A percentile compares a stretch with the other conserved stretches of the same genome.
Evolutionary conservation across 345 rosid species (phyloP).

Genomic region (Tarenaya hassleriana): DNA sequence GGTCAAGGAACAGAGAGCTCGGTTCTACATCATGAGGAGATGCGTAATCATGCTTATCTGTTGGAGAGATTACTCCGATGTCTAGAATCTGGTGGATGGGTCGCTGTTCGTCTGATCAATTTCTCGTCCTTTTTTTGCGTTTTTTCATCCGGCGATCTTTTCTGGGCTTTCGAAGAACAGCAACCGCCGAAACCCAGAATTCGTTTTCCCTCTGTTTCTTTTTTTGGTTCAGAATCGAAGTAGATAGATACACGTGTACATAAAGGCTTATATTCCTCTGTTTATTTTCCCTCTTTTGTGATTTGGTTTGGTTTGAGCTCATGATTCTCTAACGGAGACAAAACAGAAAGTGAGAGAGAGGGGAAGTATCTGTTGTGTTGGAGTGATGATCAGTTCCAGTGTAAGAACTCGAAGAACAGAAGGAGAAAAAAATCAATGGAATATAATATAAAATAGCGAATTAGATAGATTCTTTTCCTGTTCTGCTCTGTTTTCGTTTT

Average conservation of each 20-base stretch:
- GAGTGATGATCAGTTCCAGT: no score
- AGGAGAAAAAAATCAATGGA: no score
- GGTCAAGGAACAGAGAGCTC: slow-evolving; percentile 85
- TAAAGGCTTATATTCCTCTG: slow-evolving; percentile 24
- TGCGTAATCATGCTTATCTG: slow-evolving; percentile 91
- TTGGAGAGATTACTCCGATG: slow-evolving; percentile 82
- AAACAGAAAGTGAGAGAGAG: no score
- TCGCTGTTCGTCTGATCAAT: not conserved
- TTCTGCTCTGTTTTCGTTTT: no score
- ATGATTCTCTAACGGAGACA: slow-evolving; percentile 14
- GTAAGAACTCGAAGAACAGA: no score
- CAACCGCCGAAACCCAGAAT: slow-evolving; percentile 6
- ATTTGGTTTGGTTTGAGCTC: slow-evolving; percentile 12
- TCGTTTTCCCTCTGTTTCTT: slow-evolving; percentile 13
- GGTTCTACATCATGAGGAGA: slow-evolving; percentile 87
- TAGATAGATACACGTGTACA: slow-evolving; percentile 41
- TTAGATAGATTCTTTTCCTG: no score
- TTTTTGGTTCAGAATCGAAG: slow-evolving; percentile 22
- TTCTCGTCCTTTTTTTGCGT: slow-evolving; percentile 3
- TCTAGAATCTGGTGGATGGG: slow-evolving; percentile 24
- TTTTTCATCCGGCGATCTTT: slow-evolving; percentile 7
- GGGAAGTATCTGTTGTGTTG: no score
- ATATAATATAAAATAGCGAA: no score
- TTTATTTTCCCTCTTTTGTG: slow-evolving; percentile 18
- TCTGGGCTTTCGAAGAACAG: slow-evolving; percentile 3